phyloP scores from a whole-genome alignment of 1,139 yeast species.

The Blastobotrys serpentis region DNA sequence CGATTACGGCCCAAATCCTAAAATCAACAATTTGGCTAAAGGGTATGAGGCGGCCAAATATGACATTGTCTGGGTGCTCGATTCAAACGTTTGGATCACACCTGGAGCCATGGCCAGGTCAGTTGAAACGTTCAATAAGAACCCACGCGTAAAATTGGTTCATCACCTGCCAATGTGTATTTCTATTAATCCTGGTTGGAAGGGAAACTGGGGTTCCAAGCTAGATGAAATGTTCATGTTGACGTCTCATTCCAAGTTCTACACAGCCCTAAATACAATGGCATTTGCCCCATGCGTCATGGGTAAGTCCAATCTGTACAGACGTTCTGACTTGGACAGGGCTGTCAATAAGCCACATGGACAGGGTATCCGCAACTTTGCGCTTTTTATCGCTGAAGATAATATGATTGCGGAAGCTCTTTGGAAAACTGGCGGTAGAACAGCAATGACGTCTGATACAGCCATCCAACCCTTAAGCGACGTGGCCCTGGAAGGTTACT shows the following conservation, averaged over 20 bases:
- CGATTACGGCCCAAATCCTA: slow-evolving; percentile 81
- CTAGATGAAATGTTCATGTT: slow-evolving; percentile 84
- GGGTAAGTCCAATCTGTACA: slow-evolving; percentile 84
- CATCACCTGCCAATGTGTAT: slow-evolving; percentile 79
- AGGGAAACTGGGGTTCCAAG: slow-evolving; percentile 54
- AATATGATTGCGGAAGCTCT: slow-evolving; percentile 87
- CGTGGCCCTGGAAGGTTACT: slow-evolving; percentile 52
- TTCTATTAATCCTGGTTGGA: slow-evolving; percentile 37
- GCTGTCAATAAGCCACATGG: slow-evolving; percentile 46
- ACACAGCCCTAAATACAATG: slow-evolving; percentile 69
- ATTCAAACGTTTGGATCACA: slow-evolving; percentile 80
- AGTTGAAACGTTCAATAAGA: slow-evolving; percentile 51
- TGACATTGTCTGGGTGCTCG: slow-evolving; percentile 85
- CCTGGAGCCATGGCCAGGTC: slow-evolving; percentile 68
- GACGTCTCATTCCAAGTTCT: slow-evolving; percentile 83
- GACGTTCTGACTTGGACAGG: slow-evolving; percentile 64
- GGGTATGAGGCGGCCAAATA: slow-evolving; percentile 67
- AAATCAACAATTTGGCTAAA: slow-evolving; percentile 78
- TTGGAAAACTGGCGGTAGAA: slow-evolving; percentile 74
- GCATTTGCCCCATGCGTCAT: slow-evolving; percentile 89
- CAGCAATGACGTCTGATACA: slow-evolving; percentile 75
- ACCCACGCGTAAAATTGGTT: slow-evolving; percentile 57
- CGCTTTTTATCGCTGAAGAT: slow-evolving; percentile 86
- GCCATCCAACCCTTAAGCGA: slow-evolving; percentile 74
- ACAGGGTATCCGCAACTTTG: slow-evolving; percentile 67